Evolutionary conservation across 2,329 filamentous ascomycete genomes (phyloP).

Genomic region (Tolypocladium nubicola): DNA sequence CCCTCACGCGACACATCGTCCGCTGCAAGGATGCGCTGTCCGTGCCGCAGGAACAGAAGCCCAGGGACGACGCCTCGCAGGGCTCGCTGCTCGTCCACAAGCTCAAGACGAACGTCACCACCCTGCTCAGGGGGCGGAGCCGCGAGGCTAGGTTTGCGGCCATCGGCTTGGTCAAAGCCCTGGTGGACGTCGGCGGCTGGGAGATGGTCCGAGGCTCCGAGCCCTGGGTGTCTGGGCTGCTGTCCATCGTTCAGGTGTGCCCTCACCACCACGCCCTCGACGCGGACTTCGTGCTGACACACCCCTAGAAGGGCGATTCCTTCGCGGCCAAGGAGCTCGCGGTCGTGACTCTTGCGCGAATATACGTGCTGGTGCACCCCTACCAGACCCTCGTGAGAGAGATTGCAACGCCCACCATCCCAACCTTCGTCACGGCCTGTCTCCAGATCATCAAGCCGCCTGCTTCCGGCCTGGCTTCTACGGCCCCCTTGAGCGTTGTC

Average conservation of each 20-base stretch:
- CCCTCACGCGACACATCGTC: slow-evolving; percentile 51
- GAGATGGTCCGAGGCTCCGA: slow-evolving; percentile 64
- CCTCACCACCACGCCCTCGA: background rate
- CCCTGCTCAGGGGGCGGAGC: slow-evolving; percentile 67
- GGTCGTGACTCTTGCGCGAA: slow-evolving; percentile 67
- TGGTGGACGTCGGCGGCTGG: slow-evolving; percentile 75
- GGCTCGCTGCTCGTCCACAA: slow-evolving; percentile 65
- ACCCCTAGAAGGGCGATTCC: slow-evolving; percentile 61
- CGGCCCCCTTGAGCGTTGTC: slow-evolving; percentile 38
- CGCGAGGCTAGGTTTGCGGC: slow-evolving; percentile 68
- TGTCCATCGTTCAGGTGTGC: slow-evolving; percentile 61
- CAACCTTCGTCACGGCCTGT: slow-evolving; percentile 62
- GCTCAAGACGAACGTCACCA: slow-evolving; percentile 66
- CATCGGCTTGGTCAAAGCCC: slow-evolving; percentile 67
- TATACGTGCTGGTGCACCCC: slow-evolving; percentile 73
- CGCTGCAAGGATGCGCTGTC: slow-evolving; percentile 53
- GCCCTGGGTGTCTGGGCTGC: slow-evolving; percentile 66
- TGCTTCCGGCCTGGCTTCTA: slow-evolving; percentile 13
- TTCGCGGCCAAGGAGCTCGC: slow-evolving; percentile 64
- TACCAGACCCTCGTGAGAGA: slow-evolving; percentile 78
- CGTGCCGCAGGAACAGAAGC: slow-evolving; percentile 45
- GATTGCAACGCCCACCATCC: slow-evolving; percentile 74
- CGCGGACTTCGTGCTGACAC: background rate
- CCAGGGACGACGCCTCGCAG: slow-evolving; percentile 54
- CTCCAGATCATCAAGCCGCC: slow-evolving; percentile 51